Base-by-base conservation (phyloP, 371 early-diverging fungal species). In the Actinomortierella ambigua region DNA sequence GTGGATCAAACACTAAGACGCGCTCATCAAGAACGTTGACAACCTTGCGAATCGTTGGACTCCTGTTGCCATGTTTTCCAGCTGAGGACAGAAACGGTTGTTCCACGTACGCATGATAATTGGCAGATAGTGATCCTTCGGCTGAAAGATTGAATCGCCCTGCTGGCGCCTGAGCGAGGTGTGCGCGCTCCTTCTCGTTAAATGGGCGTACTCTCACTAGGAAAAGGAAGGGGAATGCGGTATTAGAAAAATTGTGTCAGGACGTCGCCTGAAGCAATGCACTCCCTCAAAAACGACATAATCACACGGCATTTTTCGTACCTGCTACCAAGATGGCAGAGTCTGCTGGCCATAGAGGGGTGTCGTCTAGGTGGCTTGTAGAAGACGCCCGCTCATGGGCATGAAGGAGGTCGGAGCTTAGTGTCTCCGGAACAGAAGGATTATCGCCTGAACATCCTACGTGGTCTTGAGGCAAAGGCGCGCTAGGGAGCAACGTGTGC, bases 1-100 rank as follows among this genome's bases (percentile, higher is more conserved):
- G 84, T 1, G 89, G 87, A 65, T 88, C 89, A 55, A 88, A 88
- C 9, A 87, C 86, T 1, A 88, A 61, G 0, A 87, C 82, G 26
- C 80, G 77, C 17, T 87, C 85, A 59, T 88, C 85, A 15, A 88
- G 66, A 3, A 80, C 77, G 65, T 82, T 79, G 6, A 88, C 87
- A 15, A 87, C 80, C 55, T 80, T 84, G 52, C 85, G 81, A 13
- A 87, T 57, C 0, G 50, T 20, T 40, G 57, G 50, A 18, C 49
- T 51, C 24, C 29, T 26, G 54, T 18, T 28, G 64, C 50, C 22
- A 26, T 54, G n/a, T 49, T 5, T 9, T 1, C 27, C 41, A 44
- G n/a, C 55, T 41, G 58, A 40, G 34, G 50, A 59, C 64, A 18
- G n/a, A 28, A 20, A 41, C 51, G 13, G 52, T 50, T 5, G 24